These are phyloP conservation scores for Saccharomycopsis synnaedendra DNA, from an alignment of 805 yeast species.

Conservation along the genomic window DNA sequence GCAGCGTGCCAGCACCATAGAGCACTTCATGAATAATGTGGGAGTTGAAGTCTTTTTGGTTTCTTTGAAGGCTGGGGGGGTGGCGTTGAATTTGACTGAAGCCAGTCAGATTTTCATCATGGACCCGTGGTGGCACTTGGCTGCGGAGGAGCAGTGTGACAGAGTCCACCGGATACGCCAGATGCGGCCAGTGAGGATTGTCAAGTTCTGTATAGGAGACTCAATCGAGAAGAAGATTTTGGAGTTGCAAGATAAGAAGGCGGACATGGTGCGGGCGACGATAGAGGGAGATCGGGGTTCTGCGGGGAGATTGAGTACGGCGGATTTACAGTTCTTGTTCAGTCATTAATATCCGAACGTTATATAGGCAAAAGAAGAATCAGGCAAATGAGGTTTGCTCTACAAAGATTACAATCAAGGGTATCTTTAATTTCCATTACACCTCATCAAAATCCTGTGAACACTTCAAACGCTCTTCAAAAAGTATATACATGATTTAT, in stretches of 20 bases:
- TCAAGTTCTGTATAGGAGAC: constrained; percentile 89
- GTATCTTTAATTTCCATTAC: no score
- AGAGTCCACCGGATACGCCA: constrained; percentile 98
- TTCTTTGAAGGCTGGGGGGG: constrained; percentile 97
- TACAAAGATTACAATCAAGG: no score
- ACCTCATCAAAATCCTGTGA: no score
- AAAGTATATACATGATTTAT: no score
- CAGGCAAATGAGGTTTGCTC: not conserved
- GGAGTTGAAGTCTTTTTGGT: constrained; percentile 89
- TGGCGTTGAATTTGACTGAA: constrained; percentile 90
- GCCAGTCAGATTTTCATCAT: constrained; percentile 92
- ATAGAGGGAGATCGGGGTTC: constrained; percentile 90
- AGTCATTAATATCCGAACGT: constrained; percentile 39
- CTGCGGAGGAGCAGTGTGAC: constrained; percentile 97
- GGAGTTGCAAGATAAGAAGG: constrained; percentile 93
- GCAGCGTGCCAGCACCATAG: constrained; percentile 86
- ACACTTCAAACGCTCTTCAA: no score
- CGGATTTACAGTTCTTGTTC: constrained; percentile 89
- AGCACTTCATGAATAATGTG: constrained; percentile 86
- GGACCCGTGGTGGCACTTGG: constrained; percentile 99
- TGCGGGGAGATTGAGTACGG: constrained; percentile 78
- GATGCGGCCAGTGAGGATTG: constrained; percentile 84
- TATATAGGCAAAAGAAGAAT: not conserved
- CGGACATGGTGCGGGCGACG: constrained; percentile 96
- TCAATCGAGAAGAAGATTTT: constrained; percentile 94